These are phyloP conservation scores for Colletotrichum sp. DNA, from an alignment of 2,329 filamentous ascomycete species.

Conservation along the genomic window DNA sequence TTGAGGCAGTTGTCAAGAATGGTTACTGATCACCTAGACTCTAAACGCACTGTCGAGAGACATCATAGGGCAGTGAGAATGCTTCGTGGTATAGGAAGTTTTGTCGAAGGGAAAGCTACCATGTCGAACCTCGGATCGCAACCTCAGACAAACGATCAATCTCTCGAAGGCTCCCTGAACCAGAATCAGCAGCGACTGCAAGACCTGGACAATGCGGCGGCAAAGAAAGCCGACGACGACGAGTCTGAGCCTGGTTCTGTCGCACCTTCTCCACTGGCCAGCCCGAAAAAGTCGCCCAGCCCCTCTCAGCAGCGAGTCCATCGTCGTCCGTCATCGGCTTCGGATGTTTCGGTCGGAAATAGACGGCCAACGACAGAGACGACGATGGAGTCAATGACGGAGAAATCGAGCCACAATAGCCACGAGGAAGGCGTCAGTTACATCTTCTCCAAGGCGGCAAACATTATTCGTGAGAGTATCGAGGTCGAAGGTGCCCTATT, in stretches of 20 bases:
- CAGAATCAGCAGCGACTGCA: conserved; percentile 6
- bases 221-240: conserved; percentile 31
- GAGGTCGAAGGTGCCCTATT: conserved; percentile 29
- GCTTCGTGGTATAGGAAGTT: conserved; percentile 38
- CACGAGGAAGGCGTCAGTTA: conserved; percentile 17
- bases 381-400: conserved; percentile 25
- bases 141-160: not conserved
- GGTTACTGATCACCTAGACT: conserved; percentile 42
- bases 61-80: conserved; percentile 39
- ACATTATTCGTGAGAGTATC: conserved; percentile 45
- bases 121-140: conserved; percentile 25
- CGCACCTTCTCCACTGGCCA: not conserved
- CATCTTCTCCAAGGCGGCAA: conserved; percentile 49
- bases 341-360: not conserved
- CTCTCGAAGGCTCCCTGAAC: conserved; percentile 22
- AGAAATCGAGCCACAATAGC: fast-evolving
- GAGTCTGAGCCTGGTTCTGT: not conserved
- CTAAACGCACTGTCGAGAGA: conserved; percentile 27
- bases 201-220: not conserved
- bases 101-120: conserved; percentile 37
- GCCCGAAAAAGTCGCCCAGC: not conserved
- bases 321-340: not conserved
- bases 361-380: conserved; percentile 23
- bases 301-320: not conserved
- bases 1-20: conserved; percentile 29